These are phyloP conservation scores for Trichophyton benhamiae DNA, from an alignment of 2,329 filamentous ascomycete genomes.

Conservation along the genomic window DNA sequence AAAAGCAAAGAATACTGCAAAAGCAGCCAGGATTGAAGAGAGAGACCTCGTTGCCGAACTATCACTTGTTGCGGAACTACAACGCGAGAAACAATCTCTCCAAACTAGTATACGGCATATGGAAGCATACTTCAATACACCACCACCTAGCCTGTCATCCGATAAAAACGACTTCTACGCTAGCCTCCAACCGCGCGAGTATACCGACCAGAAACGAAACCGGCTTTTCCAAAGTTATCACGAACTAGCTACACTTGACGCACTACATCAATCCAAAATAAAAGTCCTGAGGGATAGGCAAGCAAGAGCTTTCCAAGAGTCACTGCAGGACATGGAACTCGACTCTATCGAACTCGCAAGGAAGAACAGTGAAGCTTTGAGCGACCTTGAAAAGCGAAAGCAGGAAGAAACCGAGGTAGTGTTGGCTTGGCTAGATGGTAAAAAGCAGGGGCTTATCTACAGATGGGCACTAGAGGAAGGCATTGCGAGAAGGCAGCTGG, in stretches of 20 bases:
- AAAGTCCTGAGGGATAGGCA: conserved; percentile 38
- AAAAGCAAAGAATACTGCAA: conserved; percentile 24
- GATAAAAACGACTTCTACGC: conserved; percentile 3
- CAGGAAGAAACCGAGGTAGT: conserved; percentile 23
- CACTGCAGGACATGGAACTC: conserved; percentile 28
- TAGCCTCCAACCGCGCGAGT: conserved; percentile 21
- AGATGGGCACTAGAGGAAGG: conserved; percentile 34
- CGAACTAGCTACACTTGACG: conserved; percentile 32
- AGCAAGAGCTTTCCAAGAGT: conserved; percentile 30
- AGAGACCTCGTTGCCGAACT: conserved; percentile 34
- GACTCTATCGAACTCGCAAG: conserved; percentile 27
- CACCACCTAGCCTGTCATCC: conserved; percentile 10
- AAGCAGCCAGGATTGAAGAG: conserved; percentile 29
- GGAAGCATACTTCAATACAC: conserved; percentile 35
- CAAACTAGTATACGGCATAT: conserved; percentile 36
- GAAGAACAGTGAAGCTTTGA: conserved; percentile 22
- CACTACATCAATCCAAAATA: conserved; percentile 33
- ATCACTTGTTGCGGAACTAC: conserved; percentile 34
- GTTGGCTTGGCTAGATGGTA: conserved; percentile 23
- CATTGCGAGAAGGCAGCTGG: conserved; percentile 29
- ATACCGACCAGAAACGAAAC: conserved; percentile 32
- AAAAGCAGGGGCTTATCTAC: conserved; percentile 24
- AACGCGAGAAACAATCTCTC: conserved; percentile 32
- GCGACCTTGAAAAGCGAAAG: conserved; percentile 25
- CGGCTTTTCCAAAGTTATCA: conserved; percentile 35